Evolutionary conservation across 176 grass and related monocot species (phyloP), one percentile per base, ranked within the genome.

Genomic region (Rhynchospora tenuis): DNA sequence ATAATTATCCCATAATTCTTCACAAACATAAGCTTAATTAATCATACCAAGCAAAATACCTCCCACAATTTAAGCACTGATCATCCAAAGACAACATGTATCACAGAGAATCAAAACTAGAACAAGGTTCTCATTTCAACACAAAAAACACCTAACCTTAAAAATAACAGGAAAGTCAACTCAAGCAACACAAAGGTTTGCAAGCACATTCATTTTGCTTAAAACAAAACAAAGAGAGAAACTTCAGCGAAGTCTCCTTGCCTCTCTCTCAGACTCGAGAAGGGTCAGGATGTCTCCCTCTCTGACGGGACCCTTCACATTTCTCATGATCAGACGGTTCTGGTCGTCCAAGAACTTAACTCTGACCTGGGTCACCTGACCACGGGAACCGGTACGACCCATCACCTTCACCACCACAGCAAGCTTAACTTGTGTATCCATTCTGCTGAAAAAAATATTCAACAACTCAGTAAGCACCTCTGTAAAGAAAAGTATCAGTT

Each of bases 281-380:
- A 97, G 83, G 29, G 94, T 97, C 23, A 97, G 89, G 85, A 97
- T 86, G 60, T 93, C 94, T 1, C 94, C 94, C 84, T 97, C 94
- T 27, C 91, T 89, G 16, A 97, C 87, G 0, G 94, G 91, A 23
- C 94, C 89, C 85, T 97, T 97, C 27, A 97, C 91, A 38, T 97
- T 97, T 81, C 91, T 87, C 94, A 93, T 97, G 91, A 97, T 97
- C 83, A 97, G 91, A 84, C 94, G 87, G 89, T 97, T 97, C 83
- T 93, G 91, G 61, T 97, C 94, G 83, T 97, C 94, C 86, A 97
- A 72, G 51, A 97, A 97, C 91, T 97, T 97, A 20, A 97, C 94
- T 76, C 94, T 86, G 65, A 97, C 94, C 84, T 97, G 94, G 65
- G 91, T 97, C 70, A 97, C 94, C 81, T 97, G 94, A 86, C 91